These are phyloP conservation scores for Gleditsia sinensis DNA, from an alignment of 306 rosid genomes.

Conservation along the genomic window DNA sequence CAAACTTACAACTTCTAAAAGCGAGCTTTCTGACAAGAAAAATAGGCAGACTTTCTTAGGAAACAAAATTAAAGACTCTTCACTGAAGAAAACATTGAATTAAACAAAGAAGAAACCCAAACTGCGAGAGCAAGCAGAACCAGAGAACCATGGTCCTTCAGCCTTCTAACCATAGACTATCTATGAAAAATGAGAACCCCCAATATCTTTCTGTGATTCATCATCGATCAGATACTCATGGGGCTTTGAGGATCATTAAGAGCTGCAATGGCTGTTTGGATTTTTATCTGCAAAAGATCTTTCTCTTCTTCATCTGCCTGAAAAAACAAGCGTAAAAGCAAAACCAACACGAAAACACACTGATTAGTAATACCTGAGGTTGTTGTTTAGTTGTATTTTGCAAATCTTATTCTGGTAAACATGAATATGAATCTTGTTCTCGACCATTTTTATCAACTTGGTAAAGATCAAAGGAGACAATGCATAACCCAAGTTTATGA, in stretches of 20 bases:
- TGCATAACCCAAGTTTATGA: too few species aligned
- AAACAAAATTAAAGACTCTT: conserved; percentile 6
- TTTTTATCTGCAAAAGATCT: conserved; percentile 62
- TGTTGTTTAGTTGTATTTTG: conserved; percentile 11
- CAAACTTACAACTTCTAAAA: background rate
- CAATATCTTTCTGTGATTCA: background rate
- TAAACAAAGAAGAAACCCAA: background rate
- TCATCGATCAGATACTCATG: conserved; percentile 59
- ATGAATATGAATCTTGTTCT: conserved; percentile 3
- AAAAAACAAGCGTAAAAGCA: background rate
- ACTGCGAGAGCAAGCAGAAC: background rate
- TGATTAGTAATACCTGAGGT: background rate
- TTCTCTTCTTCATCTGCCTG: conserved; percentile 91
- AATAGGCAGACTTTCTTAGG: conserved; percentile 14
- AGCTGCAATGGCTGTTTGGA: conserved; percentile 74
- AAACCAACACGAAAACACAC: conserved; percentile 24
- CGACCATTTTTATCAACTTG: conserved; percentile 2
- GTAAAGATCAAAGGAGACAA: background rate
- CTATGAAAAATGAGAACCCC: conserved; percentile 4
- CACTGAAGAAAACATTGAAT: background rate
- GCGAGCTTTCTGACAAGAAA: background rate
- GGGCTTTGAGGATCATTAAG: conserved; percentile 84
- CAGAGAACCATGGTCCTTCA: conserved; percentile 24
- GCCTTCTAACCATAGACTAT: background rate
- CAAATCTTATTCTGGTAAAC: background rate